These are phyloP conservation scores for Chernovozyma sophiae-reginae DNA, from an alignment of 1,139 yeast genomes.

Conservation along the genomic window DNA sequence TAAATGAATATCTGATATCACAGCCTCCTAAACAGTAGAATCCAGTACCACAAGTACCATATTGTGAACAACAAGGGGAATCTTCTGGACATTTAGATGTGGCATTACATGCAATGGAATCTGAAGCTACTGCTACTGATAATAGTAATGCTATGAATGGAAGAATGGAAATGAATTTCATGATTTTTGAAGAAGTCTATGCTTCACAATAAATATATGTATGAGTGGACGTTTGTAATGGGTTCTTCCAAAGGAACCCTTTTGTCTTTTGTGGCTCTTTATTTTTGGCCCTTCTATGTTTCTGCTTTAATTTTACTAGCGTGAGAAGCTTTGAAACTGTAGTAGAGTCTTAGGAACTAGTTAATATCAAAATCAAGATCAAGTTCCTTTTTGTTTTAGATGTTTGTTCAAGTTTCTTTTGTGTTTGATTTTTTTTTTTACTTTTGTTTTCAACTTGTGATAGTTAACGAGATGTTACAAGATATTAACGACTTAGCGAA, in stretches of 20 bases:
- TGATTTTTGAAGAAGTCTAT: background rate
- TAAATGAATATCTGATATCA: conserved; percentile 63
- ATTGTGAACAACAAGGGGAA: conserved; percentile 78
- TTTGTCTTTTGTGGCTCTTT: no score
- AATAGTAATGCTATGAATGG: conserved; percentile 5
- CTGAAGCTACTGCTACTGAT: conserved; percentile 12
- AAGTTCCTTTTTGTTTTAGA: no score
- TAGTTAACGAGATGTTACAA: background rate
- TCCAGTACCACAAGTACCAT: conserved; percentile 84
- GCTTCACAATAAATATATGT: no score
- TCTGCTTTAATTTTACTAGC: no score
- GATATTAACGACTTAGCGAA: background rate
- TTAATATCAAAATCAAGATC: no score
- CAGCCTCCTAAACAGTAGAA: conserved; percentile 79
- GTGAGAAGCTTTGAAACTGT: no score
- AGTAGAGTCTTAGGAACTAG: no score
- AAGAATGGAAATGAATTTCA: background rate
- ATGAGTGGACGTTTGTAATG: no score
- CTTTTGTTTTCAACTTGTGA: background rate
- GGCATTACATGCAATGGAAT: conserved; percentile 41
- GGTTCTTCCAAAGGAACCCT: no score
- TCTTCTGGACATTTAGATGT: conserved; percentile 61
- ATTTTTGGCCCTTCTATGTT: no score
- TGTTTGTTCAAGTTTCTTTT: no score
- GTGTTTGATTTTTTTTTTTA: background rate